Base-by-base conservation (phyloP, 2,329 filamentous ascomycete genomes). In the Exophiala bonariae region DNA sequence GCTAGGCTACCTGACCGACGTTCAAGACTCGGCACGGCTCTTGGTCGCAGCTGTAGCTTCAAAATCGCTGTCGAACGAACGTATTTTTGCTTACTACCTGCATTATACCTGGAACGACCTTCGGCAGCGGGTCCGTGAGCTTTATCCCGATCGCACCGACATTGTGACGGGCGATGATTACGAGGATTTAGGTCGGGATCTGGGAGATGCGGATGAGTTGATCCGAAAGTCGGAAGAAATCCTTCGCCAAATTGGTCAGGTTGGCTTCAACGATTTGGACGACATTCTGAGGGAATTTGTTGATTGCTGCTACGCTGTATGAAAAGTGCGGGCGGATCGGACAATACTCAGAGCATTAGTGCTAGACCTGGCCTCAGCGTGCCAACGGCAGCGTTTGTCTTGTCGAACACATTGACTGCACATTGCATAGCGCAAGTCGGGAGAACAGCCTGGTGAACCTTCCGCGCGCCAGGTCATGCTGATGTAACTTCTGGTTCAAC, bases 1-100 rank as follows among this genome's bases (percentile, higher is more conserved):
- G 28, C 28, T 31, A 37, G 34, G n/a, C 14, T 37, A 16, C n/a
- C 19, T 37, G 13, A 16, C 34, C n/a, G 34, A 37, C 19, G 34
- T 37, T 16, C 34, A 37, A 37, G 34, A 37, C 34, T 37, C 34
- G n/a, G 34, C 34, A 5, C 34, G 34, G 13, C 34, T 37, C 14
- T 16, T 37, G 18, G 34, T 37, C 14, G 34, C 34, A 16, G 34
- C 34, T 16, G n/a, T 37, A 4, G 18, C 34, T n/a, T 37, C 18
- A 11, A 16, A 37, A 49, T 16, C 34, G n/a, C 13, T 37, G n/a
- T 16, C 2, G 5, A 37, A 37, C 34, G 34, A 37, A 18, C 34
- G 34, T 20, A 37, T 37, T 20, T 37, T 37, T 18, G n/a, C 34
- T 1, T 37, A 37, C 19, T 6, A 37, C 19, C n/a, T 37, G 14